A percentile compares a stretch with the other conserved stretches of the same genome.
Evolutionary conservation across 345 rosid species (phyloP).

Genomic region (Luvunga scandens): DNA sequence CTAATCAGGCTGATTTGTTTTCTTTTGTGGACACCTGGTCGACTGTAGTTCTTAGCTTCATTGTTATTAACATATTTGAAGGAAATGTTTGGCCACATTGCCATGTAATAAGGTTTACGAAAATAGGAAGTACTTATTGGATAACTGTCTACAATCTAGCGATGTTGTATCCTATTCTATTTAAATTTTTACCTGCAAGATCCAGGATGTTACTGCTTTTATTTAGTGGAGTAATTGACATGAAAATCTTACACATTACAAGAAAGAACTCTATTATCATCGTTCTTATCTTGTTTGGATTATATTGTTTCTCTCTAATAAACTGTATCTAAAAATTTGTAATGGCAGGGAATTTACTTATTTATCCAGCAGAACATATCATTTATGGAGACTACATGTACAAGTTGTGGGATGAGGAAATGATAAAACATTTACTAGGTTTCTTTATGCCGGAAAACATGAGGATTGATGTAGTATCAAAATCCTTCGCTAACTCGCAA

Average conservation of each 20-base stretch:
- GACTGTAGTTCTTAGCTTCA: background rate
- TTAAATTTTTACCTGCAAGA: background rate
- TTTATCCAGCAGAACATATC: slow-evolving; percentile 82
- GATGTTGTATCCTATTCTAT: background rate
- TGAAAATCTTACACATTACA: background rate
- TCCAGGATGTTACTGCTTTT: background rate
- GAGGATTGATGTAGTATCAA: slow-evolving; percentile 94
- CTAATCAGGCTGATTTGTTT: background rate
- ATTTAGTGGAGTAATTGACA: background rate
- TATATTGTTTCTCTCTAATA: slow-evolving; percentile 5
- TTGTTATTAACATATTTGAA: background rate
- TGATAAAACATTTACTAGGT: slow-evolving; percentile 53
- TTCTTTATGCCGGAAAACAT: slow-evolving; percentile 81
- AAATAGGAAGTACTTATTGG: background rate
- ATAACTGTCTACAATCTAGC: background rate
- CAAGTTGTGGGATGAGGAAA: slow-evolving; percentile 83
- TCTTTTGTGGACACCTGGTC: background rate
- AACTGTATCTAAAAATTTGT: slow-evolving; percentile 9
- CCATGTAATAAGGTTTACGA: background rate
- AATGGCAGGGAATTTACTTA: slow-evolving; percentile 76
- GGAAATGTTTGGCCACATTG: background rate
- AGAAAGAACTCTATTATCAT: background rate
- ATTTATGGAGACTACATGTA: slow-evolving; percentile 79
- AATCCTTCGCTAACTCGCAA: slow-evolving; percentile 51
- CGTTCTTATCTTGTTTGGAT: background rate